phyloP scores from a whole-genome alignment of 805 yeast genomes.

The Yueomyces sinensis region DNA sequence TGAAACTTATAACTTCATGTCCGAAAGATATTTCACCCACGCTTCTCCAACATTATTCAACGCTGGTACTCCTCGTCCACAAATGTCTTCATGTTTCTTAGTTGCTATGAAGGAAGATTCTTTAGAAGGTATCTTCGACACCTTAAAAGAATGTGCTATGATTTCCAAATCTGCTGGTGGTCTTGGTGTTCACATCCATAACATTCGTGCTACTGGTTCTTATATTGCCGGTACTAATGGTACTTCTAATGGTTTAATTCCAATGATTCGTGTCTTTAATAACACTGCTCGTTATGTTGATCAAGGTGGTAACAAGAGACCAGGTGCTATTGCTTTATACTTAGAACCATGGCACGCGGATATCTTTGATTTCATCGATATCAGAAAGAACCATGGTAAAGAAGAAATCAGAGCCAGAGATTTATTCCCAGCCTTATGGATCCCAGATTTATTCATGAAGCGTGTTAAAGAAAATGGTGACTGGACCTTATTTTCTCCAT shows the following conservation, averaged over 20 bases:
- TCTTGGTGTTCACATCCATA: conserved; percentile 75
- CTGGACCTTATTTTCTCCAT: conserved; percentile 85
- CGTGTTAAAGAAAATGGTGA: conserved; percentile 66
- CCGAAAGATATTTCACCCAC: conserved; percentile 73
- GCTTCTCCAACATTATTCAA: conserved; percentile 91
- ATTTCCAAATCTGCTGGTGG: conserved; percentile 94
- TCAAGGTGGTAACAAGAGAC: conserved; percentile 95
- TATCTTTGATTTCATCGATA: conserved; percentile 67
- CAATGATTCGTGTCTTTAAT: conserved; percentile 88
- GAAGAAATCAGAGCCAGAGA: conserved; percentile 90
- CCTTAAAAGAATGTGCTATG: conserved; percentile 74
- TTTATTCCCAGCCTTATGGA: conserved; percentile 83
- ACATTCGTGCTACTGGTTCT: conserved; percentile 73
- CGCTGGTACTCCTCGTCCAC: conserved; percentile 75
- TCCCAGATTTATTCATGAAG: conserved; percentile 86
- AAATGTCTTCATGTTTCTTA: conserved; percentile 85
- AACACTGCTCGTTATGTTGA: conserved; percentile 93
- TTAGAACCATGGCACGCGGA: conserved; percentile 96
- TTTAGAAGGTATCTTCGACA: conserved; percentile 83
- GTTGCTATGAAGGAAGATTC: conserved; percentile 87
- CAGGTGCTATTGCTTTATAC: conserved; percentile 90
- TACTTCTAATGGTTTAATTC: conserved; percentile 78
- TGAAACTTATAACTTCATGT: conserved; percentile 81
- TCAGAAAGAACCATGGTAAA: conserved; percentile 87
- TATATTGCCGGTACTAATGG: conserved; percentile 87